Conservation (phyloP, 768 basidiomycete genomes). For the Multifurca ochricompacta region DNA sequence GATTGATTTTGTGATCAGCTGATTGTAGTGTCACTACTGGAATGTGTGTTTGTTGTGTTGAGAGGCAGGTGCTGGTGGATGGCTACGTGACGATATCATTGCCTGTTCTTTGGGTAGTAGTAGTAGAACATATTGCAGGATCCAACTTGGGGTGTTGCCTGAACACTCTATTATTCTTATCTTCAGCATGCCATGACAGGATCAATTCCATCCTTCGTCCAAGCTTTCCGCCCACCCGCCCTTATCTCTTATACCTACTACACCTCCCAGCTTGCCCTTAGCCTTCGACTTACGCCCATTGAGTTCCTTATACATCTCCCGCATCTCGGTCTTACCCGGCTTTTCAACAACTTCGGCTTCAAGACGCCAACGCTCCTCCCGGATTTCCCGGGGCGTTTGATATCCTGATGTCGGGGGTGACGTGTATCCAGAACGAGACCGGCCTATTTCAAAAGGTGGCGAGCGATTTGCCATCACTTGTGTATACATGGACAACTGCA, state of each 20-base stretch:
- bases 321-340: constrained; percentile 79
- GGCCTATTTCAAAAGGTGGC: constrained; percentile 33
- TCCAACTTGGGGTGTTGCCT: too few species aligned
- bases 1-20: too few species aligned
- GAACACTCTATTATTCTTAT: too few species aligned
- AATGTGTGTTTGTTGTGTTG: too few species aligned
- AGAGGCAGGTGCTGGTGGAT: too few species aligned
- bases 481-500: constrained; percentile 3
- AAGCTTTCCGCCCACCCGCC: constrained; percentile 57
- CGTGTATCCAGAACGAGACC: constrained; percentile 36
- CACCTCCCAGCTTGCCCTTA: constrained; percentile 65
- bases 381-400: constrained; percentile 70
- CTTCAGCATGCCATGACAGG: too few species aligned
- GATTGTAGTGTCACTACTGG: too few species aligned
- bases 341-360: constrained; percentile 43
- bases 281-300: constrained; percentile 72
- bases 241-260: constrained; percentile 57
- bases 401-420: constrained; percentile 49
- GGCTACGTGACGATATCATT: too few species aligned
- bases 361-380: constrained; percentile 66
- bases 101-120: too few species aligned
- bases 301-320: constrained; percentile 86
- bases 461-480: constrained; percentile 25
- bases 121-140: too few species aligned
- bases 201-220: constrained; percentile 28